phyloP scores from a whole-genome alignment of 2,329 filamentous ascomycete genomes.

The Aureobasidium subglaciale region DNA sequence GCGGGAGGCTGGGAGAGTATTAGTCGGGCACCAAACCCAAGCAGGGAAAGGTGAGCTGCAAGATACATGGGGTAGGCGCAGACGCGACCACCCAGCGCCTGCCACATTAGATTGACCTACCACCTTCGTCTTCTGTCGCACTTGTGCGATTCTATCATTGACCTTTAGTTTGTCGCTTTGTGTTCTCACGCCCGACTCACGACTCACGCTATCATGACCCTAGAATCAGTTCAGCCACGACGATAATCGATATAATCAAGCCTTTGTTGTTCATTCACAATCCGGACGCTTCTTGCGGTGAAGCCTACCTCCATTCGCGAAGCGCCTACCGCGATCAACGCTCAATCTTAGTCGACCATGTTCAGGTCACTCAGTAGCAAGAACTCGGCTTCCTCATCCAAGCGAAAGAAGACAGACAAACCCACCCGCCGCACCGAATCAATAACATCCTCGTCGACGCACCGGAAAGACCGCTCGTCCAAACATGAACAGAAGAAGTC shows the following conservation, averaged over 20 bases:
- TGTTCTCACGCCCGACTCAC: not conserved
- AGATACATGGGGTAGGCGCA: constrained; percentile 8
- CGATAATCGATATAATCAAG: not conserved
- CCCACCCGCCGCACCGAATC: constrained; percentile 29
- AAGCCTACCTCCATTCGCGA: not conserved
- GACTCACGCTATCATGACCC: constrained; percentile 9
- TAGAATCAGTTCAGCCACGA: not conserved
- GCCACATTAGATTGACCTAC: constrained; percentile 10
- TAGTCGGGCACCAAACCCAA: constrained; percentile 12
- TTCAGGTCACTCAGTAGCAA: constrained; percentile 21
- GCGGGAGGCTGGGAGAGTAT: constrained; percentile 11
- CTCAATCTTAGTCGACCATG: constrained; percentile 13
- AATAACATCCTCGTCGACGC: constrained; percentile 30
- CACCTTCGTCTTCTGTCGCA: constrained; percentile 3
- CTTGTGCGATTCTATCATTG: not conserved
- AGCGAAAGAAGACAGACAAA: constrained; percentile 23
- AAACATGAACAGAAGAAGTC: constrained; percentile 20
- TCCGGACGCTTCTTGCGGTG: not conserved
- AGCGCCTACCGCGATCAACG: not conserved
- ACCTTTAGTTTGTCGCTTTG: not conserved
- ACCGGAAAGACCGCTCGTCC: constrained; percentile 23
- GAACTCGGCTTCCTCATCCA: constrained; percentile 22
- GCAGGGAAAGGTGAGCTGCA: constrained; percentile 7
- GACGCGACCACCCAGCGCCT: constrained; percentile 4
- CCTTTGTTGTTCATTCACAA: not conserved